phyloP scores from a whole-genome alignment of 2,329 filamentous ascomycete species.

The Pseudopyricularia cyperi region DNA sequence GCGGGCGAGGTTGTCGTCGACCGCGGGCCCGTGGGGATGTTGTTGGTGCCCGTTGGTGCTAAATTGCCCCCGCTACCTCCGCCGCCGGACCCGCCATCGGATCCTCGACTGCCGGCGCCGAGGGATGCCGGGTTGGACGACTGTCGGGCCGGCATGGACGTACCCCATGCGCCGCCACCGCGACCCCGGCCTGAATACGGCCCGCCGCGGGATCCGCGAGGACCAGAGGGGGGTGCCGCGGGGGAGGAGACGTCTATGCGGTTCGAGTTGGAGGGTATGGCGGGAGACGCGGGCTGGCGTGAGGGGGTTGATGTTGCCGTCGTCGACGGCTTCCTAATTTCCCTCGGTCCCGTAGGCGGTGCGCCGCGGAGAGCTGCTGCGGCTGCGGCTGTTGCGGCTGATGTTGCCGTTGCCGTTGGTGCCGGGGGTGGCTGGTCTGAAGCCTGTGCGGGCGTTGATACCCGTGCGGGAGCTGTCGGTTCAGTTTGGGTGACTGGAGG shows the following conservation, averaged over 20 bases:
- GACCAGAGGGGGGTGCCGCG: slow-evolving; percentile 37
- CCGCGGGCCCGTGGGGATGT: slow-evolving; percentile 36
- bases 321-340: background rate
- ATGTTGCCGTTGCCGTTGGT: slow-evolving; percentile 13
- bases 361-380: slow-evolving; percentile 9
- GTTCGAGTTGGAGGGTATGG: slow-evolving; percentile 11
- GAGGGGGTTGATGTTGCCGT: slow-evolving; percentile 9
- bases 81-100: slow-evolving; percentile 2
- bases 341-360: background rate
- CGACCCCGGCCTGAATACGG: slow-evolving; percentile 32
- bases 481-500: slow-evolving; percentile 14
- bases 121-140: background rate
- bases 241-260: slow-evolving; percentile 29
- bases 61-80: slow-evolving; percentile 13
- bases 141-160: background rate
- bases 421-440: slow-evolving; percentile 13
- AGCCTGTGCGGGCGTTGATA: slow-evolving; percentile 15
- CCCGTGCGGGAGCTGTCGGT: slow-evolving; percentile 1
- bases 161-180: slow-evolving; percentile 13
- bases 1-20: slow-evolving; percentile 21
- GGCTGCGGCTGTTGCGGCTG: slow-evolving; percentile 9
- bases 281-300: slow-evolving; percentile 17
- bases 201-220: slow-evolving; percentile 32
- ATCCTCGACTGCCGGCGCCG: slow-evolving; percentile 4
- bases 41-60: slow-evolving; percentile 21